Evolutionary conservation across 768 basidiomycete species (phyloP).

Genomic region (Calocybe gangraenosa): DNA sequence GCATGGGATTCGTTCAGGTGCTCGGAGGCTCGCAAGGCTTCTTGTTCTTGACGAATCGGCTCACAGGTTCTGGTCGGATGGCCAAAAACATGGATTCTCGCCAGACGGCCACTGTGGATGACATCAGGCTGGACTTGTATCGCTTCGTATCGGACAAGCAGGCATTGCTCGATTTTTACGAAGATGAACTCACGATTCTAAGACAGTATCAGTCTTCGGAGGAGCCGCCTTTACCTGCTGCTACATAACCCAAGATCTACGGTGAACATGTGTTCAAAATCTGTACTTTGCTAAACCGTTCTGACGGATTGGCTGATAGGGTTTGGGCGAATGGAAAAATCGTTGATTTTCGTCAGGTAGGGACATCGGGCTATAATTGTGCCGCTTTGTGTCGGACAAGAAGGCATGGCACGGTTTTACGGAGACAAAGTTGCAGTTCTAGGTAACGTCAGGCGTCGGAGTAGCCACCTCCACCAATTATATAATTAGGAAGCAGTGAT

Average conservation of each 20-base stretch:
- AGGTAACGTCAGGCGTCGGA: too few relatives aligned
- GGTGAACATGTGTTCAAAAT: constrained; percentile 5
- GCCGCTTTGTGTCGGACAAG: too few relatives aligned
- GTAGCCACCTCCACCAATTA: too few relatives aligned
- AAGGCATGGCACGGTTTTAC: too few relatives aligned
- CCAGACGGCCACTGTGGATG: constrained; percentile 56
- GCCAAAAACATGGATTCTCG: constrained; percentile 55
- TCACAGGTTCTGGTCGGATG: constrained; percentile 70
- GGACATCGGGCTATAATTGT: too few relatives aligned
- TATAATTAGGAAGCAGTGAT: too few relatives aligned
- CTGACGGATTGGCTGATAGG: too few relatives aligned
- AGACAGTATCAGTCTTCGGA: constrained; percentile 27
- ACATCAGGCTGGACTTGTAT: constrained; percentile 55
- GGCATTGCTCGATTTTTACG: constrained; percentile 63
- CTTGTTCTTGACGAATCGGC: constrained; percentile 83
- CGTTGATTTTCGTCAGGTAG: too few relatives aligned
- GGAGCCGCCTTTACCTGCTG: constrained; percentile 52
- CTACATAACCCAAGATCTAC: constrained; percentile 21
- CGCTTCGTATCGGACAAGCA: constrained; percentile 61
- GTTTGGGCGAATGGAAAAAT: too few relatives aligned
- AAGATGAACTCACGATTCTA: constrained; percentile 58
- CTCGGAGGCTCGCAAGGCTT: constrained; percentile 77
- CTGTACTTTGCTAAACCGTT: too few relatives aligned
- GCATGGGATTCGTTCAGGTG: constrained; percentile 88
- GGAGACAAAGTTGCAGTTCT: too few relatives aligned